Conservation (phyloP, 805 yeast genomes). For the Lachancea sp. region DNA sequence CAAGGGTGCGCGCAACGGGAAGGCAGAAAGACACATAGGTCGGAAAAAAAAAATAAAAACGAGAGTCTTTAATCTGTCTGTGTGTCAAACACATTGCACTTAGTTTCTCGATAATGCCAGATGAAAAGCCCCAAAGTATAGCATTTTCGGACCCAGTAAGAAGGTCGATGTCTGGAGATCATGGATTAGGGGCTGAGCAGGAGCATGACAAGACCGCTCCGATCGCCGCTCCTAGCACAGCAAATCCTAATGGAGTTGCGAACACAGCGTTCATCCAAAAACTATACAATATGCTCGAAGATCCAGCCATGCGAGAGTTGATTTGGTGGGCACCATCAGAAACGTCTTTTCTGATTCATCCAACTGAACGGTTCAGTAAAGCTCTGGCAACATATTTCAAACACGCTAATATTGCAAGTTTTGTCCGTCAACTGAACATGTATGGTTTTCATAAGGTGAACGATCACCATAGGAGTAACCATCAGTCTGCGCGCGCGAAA, state of each 20-base stretch:
- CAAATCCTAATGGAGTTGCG: constrained; percentile 4
- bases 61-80: too few species aligned
- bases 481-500: constrained; percentile 4
- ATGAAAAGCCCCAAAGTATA: background rate
- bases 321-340: constrained; percentile 78
- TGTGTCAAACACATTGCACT: too few species aligned
- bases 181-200: background rate
- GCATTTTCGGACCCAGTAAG: background rate
- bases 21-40: too few species aligned
- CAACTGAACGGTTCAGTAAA: constrained; percentile 81
- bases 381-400: constrained; percentile 67
- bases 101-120: background rate
- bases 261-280: constrained; percentile 64
- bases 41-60: too few species aligned
- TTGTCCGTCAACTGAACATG: constrained; percentile 90
- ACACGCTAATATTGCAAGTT: constrained; percentile 89
- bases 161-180: background rate
- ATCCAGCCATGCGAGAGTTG: constrained; percentile 58
- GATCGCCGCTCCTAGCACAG: background rate
- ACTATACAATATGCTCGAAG: constrained; percentile 85
- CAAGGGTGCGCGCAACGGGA: too few species aligned
- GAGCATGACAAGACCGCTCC: background rate
- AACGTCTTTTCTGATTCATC: constrained; percentile 72
- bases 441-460: constrained; percentile 72
- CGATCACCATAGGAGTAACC: constrained; percentile 9